These are phyloP conservation scores for Exophiala phaeomuriformis DNA, from an alignment of 2,329 filamentous ascomycete species.

Conservation along the genomic window DNA sequence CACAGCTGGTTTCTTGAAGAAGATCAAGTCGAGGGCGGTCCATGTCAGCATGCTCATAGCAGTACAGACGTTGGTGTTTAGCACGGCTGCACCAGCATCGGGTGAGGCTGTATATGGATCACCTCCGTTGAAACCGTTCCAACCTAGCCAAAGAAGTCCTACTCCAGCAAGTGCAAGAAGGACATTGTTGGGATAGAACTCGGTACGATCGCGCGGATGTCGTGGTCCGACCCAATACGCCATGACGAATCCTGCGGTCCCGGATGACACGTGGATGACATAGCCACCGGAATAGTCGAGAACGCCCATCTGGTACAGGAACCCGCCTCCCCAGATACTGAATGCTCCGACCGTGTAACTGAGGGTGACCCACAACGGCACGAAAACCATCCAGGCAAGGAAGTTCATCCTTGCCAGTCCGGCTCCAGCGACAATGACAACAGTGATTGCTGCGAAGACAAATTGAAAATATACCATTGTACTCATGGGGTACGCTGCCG, in stretches of 20 bases:
- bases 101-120: constrained; percentile 47
- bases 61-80: constrained; percentile 47
- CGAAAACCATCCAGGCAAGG: constrained; percentile 47
- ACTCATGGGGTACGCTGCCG: constrained; percentile 39
- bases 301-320: constrained; percentile 41
- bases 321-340: constrained; percentile 44
- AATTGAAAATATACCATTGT: constrained; percentile 52
- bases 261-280: constrained; percentile 48
- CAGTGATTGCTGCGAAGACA: constrained; percentile 47
- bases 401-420: constrained; percentile 47
- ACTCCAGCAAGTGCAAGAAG: constrained; percentile 42
- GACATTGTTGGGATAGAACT: constrained; percentile 44
- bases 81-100: constrained; percentile 45
- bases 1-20: constrained; percentile 45
- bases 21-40: constrained; percentile 42
- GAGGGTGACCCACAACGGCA: constrained; percentile 47
- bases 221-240: constrained; percentile 45
- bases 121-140: constrained; percentile 50
- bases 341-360: constrained; percentile 38
- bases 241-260: constrained; percentile 44
- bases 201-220: constrained; percentile 39
- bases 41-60: constrained; percentile 44
- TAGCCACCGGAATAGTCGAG: constrained; percentile 49
- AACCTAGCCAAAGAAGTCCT: constrained; percentile 47
- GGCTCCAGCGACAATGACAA: constrained; percentile 43